Conservation (phyloP, 2,329 filamentous ascomycete species). For the Ploettnerulaceae sp. region DNA sequence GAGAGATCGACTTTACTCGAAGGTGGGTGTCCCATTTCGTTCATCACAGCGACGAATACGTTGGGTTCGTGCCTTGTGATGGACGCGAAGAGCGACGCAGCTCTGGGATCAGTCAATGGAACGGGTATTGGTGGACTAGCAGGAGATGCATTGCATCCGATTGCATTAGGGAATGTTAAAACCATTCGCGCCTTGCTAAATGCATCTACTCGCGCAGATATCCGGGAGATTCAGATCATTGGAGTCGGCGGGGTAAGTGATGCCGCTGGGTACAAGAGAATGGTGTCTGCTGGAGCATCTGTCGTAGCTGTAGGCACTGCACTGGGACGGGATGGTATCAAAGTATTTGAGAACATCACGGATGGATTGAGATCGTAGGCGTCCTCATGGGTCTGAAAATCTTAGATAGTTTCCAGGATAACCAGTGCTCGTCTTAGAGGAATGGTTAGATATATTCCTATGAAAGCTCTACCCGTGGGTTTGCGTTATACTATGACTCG, state of each 20-base stretch:
- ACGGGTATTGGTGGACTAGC: conserved; percentile 66
- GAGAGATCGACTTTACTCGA: conserved; percentile 15
- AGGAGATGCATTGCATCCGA: conserved; percentile 64
- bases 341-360: conserved; percentile 56
- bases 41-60: conserved; percentile 72
- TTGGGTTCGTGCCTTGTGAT: conserved; percentile 65
- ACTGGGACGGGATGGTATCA: conserved; percentile 57
- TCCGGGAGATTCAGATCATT: conserved; percentile 58
- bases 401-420: too few relatives aligned
- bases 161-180: conserved; percentile 71
- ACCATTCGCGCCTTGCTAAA: conserved; percentile 59
- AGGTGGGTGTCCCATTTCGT: conserved; percentile 47
- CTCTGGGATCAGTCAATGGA: conserved; percentile 47
- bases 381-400: too few relatives aligned
- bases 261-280: conserved; percentile 55
- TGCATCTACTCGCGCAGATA: conserved; percentile 33
- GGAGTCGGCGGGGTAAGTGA: conserved; percentile 71
- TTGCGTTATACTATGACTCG: too few relatives aligned
- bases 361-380: too few relatives aligned
- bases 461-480: too few relatives aligned
- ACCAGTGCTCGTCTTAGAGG: too few relatives aligned
- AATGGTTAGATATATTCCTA: too few relatives aligned
- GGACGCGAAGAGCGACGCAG: conserved; percentile 30
- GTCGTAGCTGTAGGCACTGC: conserved; percentile 67
- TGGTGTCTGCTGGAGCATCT: conserved; percentile 60